A percentile compares a stretch with the other conserved stretches of the same genome.
These are phyloP conservation scores for Gastrodia elata DNA, from an alignment of 106 monocot genomes.

Conservation along the genomic window DNA sequence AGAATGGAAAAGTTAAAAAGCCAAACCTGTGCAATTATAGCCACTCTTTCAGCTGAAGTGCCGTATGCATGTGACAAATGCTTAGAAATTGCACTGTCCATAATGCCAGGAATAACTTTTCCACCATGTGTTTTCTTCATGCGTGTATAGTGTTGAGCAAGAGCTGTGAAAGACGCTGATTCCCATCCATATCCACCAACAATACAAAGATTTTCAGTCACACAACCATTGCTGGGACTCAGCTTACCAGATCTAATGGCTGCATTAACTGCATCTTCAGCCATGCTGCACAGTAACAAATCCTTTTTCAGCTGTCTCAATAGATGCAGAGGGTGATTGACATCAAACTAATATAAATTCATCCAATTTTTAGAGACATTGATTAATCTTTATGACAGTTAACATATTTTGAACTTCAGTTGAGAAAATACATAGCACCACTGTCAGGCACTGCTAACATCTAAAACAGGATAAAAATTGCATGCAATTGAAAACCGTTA, in stretches of 20 bases:
- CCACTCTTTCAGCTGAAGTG: slow-evolving; percentile 65
- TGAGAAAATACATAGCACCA: not conserved
- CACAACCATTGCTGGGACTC: slow-evolving; percentile 65
- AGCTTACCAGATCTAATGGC: slow-evolving; percentile 86
- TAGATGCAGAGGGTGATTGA: not conserved
- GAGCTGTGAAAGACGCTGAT: slow-evolving; percentile 65
- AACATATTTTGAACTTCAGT: not conserved
- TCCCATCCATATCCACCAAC: slow-evolving; percentile 88
- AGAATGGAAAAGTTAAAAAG: not conserved
- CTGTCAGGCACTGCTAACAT: not conserved
- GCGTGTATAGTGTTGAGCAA: slow-evolving; percentile 77
- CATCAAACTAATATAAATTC: not conserved
- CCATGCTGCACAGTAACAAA: slow-evolving; percentile 59
- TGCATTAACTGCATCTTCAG: slow-evolving; percentile 92
- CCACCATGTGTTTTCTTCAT: slow-evolving; percentile 77
- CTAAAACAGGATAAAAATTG: not conserved
- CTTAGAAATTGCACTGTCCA: slow-evolving; percentile 82
- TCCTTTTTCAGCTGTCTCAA: not conserved
- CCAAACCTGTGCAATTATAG: slow-evolving; percentile 83
- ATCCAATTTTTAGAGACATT: no score
- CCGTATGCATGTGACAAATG: slow-evolving; percentile 95
- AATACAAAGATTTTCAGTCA: slow-evolving; percentile 56
- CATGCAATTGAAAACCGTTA: not conserved
- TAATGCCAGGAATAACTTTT: slow-evolving; percentile 72
- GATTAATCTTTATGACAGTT: no score